Conservation (phyloP, 1,284 basidiomycete species). For the Leccinum huronense region DNA sequence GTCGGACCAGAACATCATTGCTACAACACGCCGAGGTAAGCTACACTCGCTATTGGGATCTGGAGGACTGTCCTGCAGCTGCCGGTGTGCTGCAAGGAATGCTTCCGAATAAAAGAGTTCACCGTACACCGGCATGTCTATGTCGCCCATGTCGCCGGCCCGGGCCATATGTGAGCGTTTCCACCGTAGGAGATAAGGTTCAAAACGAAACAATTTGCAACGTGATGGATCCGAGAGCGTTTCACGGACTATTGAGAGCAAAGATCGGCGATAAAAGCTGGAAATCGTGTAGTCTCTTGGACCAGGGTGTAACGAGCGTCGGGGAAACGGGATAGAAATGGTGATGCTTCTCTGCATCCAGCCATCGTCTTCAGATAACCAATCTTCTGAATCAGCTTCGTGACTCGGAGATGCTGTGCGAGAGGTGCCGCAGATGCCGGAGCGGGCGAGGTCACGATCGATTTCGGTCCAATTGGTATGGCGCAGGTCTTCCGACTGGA, state of each 20-base stretch:
- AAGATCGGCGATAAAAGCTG: background rate
- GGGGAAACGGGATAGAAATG: background rate
- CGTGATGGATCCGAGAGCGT: background rate
- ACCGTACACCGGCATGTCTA: background rate
- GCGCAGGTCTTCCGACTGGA: background rate
- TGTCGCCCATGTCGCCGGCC: background rate
- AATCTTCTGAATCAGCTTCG: background rate
- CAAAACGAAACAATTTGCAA: background rate
- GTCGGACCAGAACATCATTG: background rate
- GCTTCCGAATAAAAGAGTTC: background rate
- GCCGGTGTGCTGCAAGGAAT: background rate
- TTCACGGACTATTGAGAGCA: background rate
- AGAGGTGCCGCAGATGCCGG: background rate
- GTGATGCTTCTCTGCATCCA: background rate
- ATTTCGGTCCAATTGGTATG: background rate
- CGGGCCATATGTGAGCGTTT: background rate
- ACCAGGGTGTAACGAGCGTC: background rate
- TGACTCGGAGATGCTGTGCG: background rate
- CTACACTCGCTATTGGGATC: background rate
- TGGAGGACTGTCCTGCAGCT: background rate
- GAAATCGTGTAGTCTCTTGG: background rate
- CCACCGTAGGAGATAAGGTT: background rate
- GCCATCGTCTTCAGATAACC: background rate
- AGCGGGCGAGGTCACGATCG: background rate
- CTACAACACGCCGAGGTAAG: background rate